Evolutionary conservation across 768 basidiomycete species (phyloP), one percentile per base, ranked within the genome.

Genomic region (Phlebiopsis flavidoalba): DNA sequence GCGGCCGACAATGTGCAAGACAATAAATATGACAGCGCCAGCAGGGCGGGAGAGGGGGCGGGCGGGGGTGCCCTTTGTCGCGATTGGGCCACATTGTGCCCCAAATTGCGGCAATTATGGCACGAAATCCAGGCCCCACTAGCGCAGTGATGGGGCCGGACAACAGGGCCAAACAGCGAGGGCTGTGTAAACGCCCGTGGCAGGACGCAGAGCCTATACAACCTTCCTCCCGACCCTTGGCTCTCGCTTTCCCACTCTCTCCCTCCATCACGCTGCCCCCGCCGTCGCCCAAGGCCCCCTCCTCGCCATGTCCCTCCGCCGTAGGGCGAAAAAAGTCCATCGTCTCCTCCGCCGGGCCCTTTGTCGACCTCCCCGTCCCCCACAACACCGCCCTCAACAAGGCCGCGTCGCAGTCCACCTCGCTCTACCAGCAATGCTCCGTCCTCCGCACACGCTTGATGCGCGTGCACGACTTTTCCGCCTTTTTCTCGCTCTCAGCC

Each of bases 391-490:
- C 92, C 62, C 91, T 94, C 80, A 94, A 94, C 78, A 92, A 93
- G 75, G 81, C 90, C 53, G 91, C 93, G n/a, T 88, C 89, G 55
- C 83, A 87, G 68, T 89, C 88, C 12, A 88, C 91, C 26, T 93
- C 92, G 43, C 89, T 95, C 74, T 95, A 93, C 77, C 93, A 94
- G 75, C 90, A 93, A 84, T 93, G 92, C 75, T 89, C 89, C 5
- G 77, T 86, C 61, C 81, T 95, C 56, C 82, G 91, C 63, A 78
- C 82, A 50, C 86, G 88, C 66, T 86, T 95, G 70, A 79, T 89
- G 76, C 88, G 89, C 71, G 85, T 95, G 63, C 83, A 81, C 63
- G 83, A 84, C 66, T 95, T 95, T 65, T 71, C 81, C 62, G 78
- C 78, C 61, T 91, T 88, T 75, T 90, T 92, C 66, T 73, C 80